These are phyloP conservation scores for Citrullus amarus DNA, from an alignment of 306 rosid genomes.

Conservation along the genomic window DNA sequence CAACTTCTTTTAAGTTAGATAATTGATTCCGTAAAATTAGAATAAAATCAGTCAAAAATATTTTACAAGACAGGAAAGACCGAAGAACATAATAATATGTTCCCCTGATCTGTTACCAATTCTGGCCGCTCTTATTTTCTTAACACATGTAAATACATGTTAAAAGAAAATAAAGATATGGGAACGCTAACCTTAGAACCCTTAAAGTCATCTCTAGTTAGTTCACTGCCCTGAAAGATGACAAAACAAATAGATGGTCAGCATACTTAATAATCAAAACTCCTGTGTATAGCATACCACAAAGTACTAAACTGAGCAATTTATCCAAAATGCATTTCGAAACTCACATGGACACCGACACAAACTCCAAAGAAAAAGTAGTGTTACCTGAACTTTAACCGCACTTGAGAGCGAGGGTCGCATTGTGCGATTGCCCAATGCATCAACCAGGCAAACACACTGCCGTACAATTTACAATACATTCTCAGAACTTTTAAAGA, in stretches of 20 bases:
- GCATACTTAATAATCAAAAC: background rate
- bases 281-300: background rate
- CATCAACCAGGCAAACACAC: constrained; percentile 98
- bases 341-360: background rate
- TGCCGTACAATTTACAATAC: constrained; percentile 21
- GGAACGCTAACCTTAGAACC: constrained; percentile 63
- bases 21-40: background rate
- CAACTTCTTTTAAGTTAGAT: background rate
- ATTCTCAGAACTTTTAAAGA: constrained; percentile 7
- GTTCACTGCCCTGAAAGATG: constrained; percentile 50
- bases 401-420: constrained; percentile 90
- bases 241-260: background rate
- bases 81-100: background rate
- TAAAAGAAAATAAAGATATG: background rate
- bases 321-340: background rate
- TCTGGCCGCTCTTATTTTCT: background rate
- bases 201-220: constrained; percentile 66
- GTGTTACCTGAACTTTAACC: constrained; percentile 69
- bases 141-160: background rate
- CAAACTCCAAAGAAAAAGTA: background rate
- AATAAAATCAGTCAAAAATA: background rate
- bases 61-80: background rate
- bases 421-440: constrained; percentile 76
- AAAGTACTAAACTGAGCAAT: background rate
- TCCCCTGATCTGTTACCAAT: background rate